Percentiles rank a stretch among this genome's conserved stretches.
Evolutionary conservation across 805 yeast genomes (phyloP).

Genomic region (Starmerella bombi): DNA sequence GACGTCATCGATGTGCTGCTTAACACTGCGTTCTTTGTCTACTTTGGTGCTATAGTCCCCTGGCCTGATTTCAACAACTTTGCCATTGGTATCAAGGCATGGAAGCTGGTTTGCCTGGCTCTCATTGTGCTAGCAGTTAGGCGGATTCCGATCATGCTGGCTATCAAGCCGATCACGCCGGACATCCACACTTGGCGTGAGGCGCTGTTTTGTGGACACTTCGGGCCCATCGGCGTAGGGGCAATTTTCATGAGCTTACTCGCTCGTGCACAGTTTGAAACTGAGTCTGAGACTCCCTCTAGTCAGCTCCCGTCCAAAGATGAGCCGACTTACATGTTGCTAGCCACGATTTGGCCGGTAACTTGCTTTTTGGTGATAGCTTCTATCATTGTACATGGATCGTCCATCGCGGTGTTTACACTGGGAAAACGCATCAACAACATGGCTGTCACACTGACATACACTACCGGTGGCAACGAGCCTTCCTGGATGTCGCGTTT

Average conservation of each 20-base stretch:
- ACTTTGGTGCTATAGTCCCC: slow-evolving; percentile 82
- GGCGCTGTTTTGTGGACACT: slow-evolving; percentile 86
- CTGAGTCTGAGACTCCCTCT: slow-evolving; percentile 45
- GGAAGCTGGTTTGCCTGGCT: slow-evolving; percentile 70
- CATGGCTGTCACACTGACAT: slow-evolving; percentile 83
- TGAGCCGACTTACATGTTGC: slow-evolving; percentile 42
- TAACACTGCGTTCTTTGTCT: slow-evolving; percentile 76
- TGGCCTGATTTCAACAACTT: slow-evolving; percentile 65
- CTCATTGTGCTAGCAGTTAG: slow-evolving; percentile 61
- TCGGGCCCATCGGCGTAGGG: slow-evolving; percentile 94
- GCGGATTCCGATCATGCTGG: slow-evolving; percentile 69
- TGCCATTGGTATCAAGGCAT: slow-evolving; percentile 48
- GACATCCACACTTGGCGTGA: slow-evolving; percentile 88
- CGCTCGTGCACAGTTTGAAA: slow-evolving; percentile 60
- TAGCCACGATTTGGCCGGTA: slow-evolving; percentile 68
- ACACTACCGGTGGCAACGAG: slow-evolving; percentile 46
- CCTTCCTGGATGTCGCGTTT: slow-evolving; percentile 74
- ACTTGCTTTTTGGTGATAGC: slow-evolving; percentile 66
- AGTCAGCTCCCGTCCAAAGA: slow-evolving; percentile 34
- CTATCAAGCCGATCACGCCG: slow-evolving; percentile 65
- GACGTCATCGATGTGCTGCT: slow-evolving; percentile 76
- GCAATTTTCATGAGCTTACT: slow-evolving; percentile 75
- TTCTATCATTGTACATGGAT: slow-evolving; percentile 81
- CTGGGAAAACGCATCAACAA: slow-evolving; percentile 80
- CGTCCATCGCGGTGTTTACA: slow-evolving; percentile 67